Evolutionary conservation across 306 rosid species (phyloP), one percentile per base, ranked within the genome.

Genomic region (Lablab purpureus): DNA sequence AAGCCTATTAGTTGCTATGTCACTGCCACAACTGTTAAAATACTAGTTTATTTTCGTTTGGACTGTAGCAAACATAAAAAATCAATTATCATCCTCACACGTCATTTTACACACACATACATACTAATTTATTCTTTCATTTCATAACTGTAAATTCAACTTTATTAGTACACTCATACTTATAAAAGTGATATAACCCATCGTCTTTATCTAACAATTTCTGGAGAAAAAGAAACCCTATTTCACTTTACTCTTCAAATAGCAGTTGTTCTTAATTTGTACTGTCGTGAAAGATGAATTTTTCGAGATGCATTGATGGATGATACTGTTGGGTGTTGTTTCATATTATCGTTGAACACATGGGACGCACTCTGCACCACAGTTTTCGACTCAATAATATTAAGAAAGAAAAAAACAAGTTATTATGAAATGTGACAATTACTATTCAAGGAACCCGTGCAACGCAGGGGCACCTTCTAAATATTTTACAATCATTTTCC

Each of bases 1-100:
- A 77, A 79, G 58, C 37, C 54, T 80, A 55, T n/a, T 54, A 58
- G 91, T 80, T 90, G 90, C 80, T 70, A 79, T 79, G 91, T 92
- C 93, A 85, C 74, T 82, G n/a, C 84, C 82, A 64, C 77, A 75
- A 75, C 83, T 74, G 73, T n/a, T 71, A 76, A 43, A 11, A 65
- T 27, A 68, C 70, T 36, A 55, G 5, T 27, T 76, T 15, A 47
- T 75, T 76, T 67, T 58, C 43, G 21, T 66, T 78, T 49, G 87
- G 85, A 73, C 41, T 77, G 19, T 49, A 73, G 81, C 76, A 76
- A 15, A n/a, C 54, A 65, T 75, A 15, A 10, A 68, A 68, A 27
- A 27, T 19, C 6, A 22, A 34, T 58, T 46, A 10, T 12, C 10
- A 10, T 12, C 10, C 14, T 28, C 5, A 27, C 25, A 62, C 73